These are phyloP conservation scores for Closterium sp. DNA, from an alignment of 139 green algal genomes.

Conservation along the genomic window DNA sequence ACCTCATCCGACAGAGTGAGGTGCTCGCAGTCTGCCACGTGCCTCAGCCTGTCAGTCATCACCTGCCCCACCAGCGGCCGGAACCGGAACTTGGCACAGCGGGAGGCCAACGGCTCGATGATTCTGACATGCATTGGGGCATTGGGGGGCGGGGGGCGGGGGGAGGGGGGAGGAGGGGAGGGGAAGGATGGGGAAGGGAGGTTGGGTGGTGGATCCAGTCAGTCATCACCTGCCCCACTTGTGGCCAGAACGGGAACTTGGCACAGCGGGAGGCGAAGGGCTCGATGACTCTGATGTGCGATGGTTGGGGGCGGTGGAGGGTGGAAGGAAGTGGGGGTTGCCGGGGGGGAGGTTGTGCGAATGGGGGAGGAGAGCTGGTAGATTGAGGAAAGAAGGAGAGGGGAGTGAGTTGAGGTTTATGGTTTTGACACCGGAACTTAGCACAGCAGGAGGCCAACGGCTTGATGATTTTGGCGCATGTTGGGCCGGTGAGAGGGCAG, in stretches of 20 bases:
- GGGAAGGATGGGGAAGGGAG: background rate
- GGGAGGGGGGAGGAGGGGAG: too few species aligned
- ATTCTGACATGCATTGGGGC: constrained; percentile 62
- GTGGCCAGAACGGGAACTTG: too few species aligned
- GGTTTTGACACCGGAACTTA: constrained; percentile 86
- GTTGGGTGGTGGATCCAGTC: too few species aligned
- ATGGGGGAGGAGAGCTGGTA: too few species aligned
- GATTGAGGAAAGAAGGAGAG: too few species aligned
- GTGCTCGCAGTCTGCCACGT: constrained; percentile 76
- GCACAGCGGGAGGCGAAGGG: too few species aligned
- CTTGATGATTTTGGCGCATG: constrained; percentile 90
- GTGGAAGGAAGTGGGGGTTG: too few species aligned
- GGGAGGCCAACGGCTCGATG: constrained; percentile 92
- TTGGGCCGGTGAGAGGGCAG: background rate
- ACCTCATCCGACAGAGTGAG: constrained; percentile 62
- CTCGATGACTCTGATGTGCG: background rate
- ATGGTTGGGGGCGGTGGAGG: background rate
- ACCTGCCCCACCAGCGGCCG: constrained; percentile 64
- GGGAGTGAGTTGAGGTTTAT: too few species aligned
- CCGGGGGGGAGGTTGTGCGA: too few species aligned
- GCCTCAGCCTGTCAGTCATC: constrained; percentile 67
- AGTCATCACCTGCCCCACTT: too few species aligned
- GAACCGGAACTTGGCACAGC: constrained; percentile 78
- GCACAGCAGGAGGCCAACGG: constrained; percentile 76
- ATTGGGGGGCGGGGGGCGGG: too few species aligned